These are phyloP conservation scores for Rhizophora mangle DNA, from an alignment of 345 rosid species.

Conservation along the genomic window DNA sequence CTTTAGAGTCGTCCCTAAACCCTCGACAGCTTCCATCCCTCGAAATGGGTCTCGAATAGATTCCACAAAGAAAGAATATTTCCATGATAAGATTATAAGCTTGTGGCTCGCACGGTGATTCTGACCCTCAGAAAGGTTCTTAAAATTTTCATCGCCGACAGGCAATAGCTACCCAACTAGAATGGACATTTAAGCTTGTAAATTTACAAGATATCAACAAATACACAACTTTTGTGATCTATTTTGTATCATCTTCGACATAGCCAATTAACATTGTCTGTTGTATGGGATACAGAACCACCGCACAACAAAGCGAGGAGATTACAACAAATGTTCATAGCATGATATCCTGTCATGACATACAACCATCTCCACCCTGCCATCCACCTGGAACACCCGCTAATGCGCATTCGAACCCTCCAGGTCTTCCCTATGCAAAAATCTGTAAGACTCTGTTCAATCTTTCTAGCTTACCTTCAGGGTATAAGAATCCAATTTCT, in stretches of 20 bases:
- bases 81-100: too few species aligned
- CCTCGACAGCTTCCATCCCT: too few species aligned
- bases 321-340: background rate
- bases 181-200: constrained; percentile 3
- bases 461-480: constrained; percentile 8
- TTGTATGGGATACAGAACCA: constrained; percentile 16
- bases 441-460: background rate
- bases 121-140: background rate
- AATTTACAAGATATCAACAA: constrained; percentile 26
- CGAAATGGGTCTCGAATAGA: too few species aligned
- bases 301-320: background rate
- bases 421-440: background rate
- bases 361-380: background rate
- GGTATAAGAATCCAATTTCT: constrained; percentile 17
- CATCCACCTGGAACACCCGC: background rate
- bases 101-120: too few species aligned
- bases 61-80: too few species aligned
- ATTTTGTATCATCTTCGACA: background rate
- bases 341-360: background rate
- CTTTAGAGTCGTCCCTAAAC: too few species aligned
- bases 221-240: constrained; percentile 5
- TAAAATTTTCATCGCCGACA: background rate
- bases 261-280: background rate
- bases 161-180: background rate
- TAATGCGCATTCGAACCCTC: background rate